Base-by-base conservation (phyloP, 2,329 filamentous ascomycete genomes). In the Ceratocystis huliohia region DNA sequence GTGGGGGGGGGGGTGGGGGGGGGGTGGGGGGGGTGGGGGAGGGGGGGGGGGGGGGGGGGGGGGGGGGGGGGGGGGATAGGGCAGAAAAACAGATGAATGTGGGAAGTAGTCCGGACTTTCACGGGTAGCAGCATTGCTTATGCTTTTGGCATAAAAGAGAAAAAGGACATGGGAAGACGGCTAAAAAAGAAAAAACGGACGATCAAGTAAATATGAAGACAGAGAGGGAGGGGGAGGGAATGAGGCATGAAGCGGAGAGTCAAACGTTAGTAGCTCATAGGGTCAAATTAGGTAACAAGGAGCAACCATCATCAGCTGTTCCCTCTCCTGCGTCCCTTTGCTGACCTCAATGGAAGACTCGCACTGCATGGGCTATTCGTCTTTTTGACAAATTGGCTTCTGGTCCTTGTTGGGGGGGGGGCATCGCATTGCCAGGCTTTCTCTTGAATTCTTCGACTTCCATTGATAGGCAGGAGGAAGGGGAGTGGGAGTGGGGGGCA, bases 321-420 rank as follows among this genome's bases (percentile, higher is more conserved):
- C 28, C 33, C 56, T 59, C 1, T 30, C 6, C 37, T 41, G 13
- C 37, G 25, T 59, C 56, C 56, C 56, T 30, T n/a, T n/a, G 7
- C 30, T 59, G 56, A n/a, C 30, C 28, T 59, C 25, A 59, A n/a
- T n/a, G 4, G 25, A 15, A 59, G 56, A 59, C 56, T 59, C 56
- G 56, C 56, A 59, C 56, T 6, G 28, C 56, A 59, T 59, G 25
- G 56, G 56, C 56, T 30, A 59, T 59, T 33, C 56, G 30, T 33
- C 30, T 37, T 59, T 17, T 28, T 33, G 37, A 15, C 30, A 59
- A 33, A 20, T 37, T 30, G 33, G 28, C 30, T 53, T 1, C 48
- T 22, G 8, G 37, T 10, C 37, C 10, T 25, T 53, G 22, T 28
- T 25, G 10, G 37, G 13, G 37, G 10, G 30, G 3, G 28, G 5